Conservation (phyloP, 441 rosid species). For the Manihot esculenta region DNA sequence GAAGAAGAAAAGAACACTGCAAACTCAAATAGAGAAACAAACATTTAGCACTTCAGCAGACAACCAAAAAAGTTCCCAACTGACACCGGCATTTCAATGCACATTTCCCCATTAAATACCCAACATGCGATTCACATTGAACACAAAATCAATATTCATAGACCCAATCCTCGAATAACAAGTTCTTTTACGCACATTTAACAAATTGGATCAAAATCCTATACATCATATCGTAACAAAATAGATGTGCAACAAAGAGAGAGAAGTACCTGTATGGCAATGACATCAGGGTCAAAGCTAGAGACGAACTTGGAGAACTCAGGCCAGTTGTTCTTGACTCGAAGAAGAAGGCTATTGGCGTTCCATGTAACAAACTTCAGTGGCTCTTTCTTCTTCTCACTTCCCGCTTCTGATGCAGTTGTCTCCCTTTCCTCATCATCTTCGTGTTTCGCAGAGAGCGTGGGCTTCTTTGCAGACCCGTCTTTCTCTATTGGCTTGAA, state of each 20-base stretch:
- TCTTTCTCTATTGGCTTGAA: conserved; percentile 88
- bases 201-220: conserved; percentile 2
- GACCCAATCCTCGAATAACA: conserved; percentile 5
- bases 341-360: conserved; percentile 93
- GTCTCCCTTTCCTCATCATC: conserved; percentile 21
- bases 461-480: conserved; percentile 69
- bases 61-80: background rate
- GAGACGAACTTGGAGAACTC: conserved; percentile 68
- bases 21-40: too few species aligned
- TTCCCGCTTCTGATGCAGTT: conserved; percentile 18
- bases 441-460: conserved; percentile 38
- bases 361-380: conserved; percentile 90
- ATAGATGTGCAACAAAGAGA: background rate
- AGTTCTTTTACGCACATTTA: conserved; percentile 13
- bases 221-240: background rate
- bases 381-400: conserved; percentile 51
- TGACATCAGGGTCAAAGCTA: conserved; percentile 75
- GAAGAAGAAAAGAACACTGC: too few species aligned
- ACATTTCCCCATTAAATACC: background rate
- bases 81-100: background rate
- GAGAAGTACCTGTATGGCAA: conserved; percentile 67
- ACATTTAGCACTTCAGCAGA: background rate
- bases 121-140: background rate
- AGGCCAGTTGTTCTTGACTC: conserved; percentile 89
- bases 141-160: background rate